These are phyloP conservation scores for Quercus variabilis DNA, from an alignment of 306 rosid species.

Conservation along the genomic window DNA sequence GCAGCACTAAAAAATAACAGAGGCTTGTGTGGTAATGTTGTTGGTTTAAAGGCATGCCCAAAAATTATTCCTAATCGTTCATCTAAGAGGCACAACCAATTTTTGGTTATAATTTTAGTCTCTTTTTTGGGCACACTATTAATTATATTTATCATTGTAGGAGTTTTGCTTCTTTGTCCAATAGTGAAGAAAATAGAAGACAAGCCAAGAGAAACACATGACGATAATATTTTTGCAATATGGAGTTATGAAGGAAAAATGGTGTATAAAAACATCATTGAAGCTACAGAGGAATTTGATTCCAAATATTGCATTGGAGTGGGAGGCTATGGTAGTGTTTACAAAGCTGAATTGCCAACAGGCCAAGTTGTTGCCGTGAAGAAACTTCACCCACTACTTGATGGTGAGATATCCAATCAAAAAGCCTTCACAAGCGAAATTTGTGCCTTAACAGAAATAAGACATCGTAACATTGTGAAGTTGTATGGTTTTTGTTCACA, in stretches of 20 bases:
- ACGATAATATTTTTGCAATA: not conserved
- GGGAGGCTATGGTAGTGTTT: too few relatives aligned
- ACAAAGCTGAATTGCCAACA: too few relatives aligned
- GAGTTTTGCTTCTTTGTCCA: not conserved
- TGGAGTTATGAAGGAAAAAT: not conserved
- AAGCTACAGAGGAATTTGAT: conserved; percentile 30
- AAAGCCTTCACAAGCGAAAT: conserved; percentile 23
- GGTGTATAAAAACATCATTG: conserved; percentile 26
- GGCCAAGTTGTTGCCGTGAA: too few relatives aligned
- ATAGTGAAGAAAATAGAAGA: not conserved
- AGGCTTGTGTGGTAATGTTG: too few relatives aligned
- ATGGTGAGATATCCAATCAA: not conserved
- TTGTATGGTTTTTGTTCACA: conserved; percentile 22
- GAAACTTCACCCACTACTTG: too few relatives aligned
- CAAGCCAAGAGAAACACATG: not conserved
- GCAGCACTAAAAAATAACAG: too few relatives aligned
- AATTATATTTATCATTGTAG: not conserved
- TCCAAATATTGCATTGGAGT: conserved; percentile 26
- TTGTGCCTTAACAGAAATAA: conserved; percentile 7
- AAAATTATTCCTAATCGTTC: too few relatives aligned
- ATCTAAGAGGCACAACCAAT: not conserved
- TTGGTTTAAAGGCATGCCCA: too few relatives aligned
- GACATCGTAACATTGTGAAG: conserved; percentile 27
- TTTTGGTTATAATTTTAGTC: not conserved
- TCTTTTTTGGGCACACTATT: not conserved